Percentiles rank a stretch among this genome's conserved stretches.
Evolutionary conservation across 805 yeast genomes (phyloP).

Genomic region (Candida taoyuanica): DNA sequence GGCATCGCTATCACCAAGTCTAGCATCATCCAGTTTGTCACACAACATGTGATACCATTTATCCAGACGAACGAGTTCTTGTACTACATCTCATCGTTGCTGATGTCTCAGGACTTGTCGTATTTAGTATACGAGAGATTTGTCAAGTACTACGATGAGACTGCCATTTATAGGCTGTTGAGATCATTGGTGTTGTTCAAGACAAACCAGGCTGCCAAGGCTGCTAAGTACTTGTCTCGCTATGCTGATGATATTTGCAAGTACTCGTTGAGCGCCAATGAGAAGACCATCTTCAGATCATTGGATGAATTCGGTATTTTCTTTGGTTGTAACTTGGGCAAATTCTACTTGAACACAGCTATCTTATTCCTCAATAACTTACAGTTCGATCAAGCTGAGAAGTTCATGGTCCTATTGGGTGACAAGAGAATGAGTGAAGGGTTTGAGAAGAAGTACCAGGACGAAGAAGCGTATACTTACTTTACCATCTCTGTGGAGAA

Average conservation of each 20-base stretch:
- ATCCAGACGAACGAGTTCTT: constrained; percentile 19
- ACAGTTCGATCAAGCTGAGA: constrained; percentile 32
- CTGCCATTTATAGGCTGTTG: constrained; percentile 20
- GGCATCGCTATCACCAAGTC: constrained; percentile 16
- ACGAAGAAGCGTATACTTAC: constrained; percentile 20
- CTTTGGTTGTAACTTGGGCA: constrained; percentile 29
- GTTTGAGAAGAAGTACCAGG: constrained; percentile 21
- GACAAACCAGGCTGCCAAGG: constrained; percentile 24
- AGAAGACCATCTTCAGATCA: constrained; percentile 19
- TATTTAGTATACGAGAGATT: constrained; percentile 16
- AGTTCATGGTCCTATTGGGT: constrained; percentile 28
- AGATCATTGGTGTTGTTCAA: constrained; percentile 24
- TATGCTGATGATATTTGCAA: constrained; percentile 28
- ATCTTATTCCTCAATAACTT: constrained; percentile 31
- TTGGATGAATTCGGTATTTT: constrained; percentile 24
- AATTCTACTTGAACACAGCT: constrained; percentile 36
- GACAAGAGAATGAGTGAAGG: constrained; percentile 19
- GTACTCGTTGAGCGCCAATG: constrained; percentile 21
- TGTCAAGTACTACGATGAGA: constrained; percentile 14
- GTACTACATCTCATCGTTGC: constrained; percentile 5
- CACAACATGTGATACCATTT: constrained; percentile 16
- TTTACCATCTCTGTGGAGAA: constrained; percentile 29
- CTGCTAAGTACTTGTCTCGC: constrained; percentile 29
- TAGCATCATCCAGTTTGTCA: constrained; percentile 13
- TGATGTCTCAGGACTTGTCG: constrained; percentile 14